Base-by-base conservation (phyloP, 805 yeast genomes). In the Nakazawaea laoshanensis region DNA sequence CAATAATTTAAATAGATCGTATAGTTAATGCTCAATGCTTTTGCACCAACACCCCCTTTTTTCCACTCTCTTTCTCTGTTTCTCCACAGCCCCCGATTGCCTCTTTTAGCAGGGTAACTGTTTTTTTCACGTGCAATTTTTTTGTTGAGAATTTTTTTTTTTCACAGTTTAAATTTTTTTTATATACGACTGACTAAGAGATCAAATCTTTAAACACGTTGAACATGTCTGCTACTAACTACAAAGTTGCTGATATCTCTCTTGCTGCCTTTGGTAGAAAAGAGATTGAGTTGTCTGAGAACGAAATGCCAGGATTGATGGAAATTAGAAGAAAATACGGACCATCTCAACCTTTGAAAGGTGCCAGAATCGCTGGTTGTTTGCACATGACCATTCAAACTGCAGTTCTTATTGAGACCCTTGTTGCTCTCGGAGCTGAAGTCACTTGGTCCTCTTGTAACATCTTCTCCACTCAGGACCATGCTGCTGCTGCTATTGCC, bases 191-290 rank as follows among this genome's bases (percentile, higher is more conserved):
- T 7, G n/a, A 23, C 25, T 7, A 23, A 23, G 7, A 6, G 8
- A 10, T n/a, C 12, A 23, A 7, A 23, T 7, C 6, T 23, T 8
- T 8, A 8, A 8, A 6, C 8, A 8, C 9, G 15, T 6, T 25
- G 7, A 27, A 11, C 12, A 73, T 72, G 79, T 65, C 78, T 53
- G 60, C 72, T 52, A 75, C 80, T 48, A 82, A 77, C 66, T 92
- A 76, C 76, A 89, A 92, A 68, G 95, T 89, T 62, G 94, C 96
- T 53, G 98, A 89, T 67, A 83, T 92, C 66, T 84, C 96, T 52
- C 77, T 89, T 48, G 97, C 98, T 59, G 98, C 98, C 59, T 89
- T 92, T 66, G 98, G 98, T 70, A 87, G 98, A 76, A 92, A 89
- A 69, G 98, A 89, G 69, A 92, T 89, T 55, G 96, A 89, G 70